Conservation (phyloP, 2,329 filamentous ascomycete genomes). For the Colletotrichum zoysiae region DNA sequence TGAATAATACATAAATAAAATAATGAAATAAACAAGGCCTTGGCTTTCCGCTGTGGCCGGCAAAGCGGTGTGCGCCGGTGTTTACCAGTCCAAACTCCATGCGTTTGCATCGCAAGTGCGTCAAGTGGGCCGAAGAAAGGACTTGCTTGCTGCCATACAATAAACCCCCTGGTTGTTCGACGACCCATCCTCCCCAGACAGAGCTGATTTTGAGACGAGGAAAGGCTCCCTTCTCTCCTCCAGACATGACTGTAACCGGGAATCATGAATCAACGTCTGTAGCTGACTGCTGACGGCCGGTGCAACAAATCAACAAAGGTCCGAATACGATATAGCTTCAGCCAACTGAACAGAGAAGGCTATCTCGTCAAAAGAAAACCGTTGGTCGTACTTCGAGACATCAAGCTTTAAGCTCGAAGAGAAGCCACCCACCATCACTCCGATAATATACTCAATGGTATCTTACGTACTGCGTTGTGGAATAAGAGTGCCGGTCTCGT, state of each 20-base stretch:
- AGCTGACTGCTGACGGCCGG: neutral
- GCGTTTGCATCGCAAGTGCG: neutral
- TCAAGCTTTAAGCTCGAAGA: neutral
- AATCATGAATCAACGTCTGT: neutral
- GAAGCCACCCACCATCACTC: neutral
- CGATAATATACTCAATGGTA: neutral
- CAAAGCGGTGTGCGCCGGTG: neutral
- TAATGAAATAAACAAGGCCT: neutral
- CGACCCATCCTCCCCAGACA: too few species aligned
- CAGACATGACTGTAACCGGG: neutral
- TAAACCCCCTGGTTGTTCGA: neutral
- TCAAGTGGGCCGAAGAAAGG: neutral
- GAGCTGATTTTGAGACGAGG: too few species aligned
- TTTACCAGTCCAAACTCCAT: neutral
- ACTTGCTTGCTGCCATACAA: neutral
- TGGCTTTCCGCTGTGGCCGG: slow-evolving; percentile 18
- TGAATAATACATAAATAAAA: too few species aligned
- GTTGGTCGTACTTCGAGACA: neutral
- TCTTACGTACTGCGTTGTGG: too few species aligned
- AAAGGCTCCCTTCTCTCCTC: too few species aligned
- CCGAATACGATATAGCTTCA: neutral
- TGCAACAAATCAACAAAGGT: neutral
- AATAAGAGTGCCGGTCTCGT: neutral
- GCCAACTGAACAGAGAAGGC: neutral
- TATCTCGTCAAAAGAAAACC: neutral